A percentile compares a stretch with the other conserved stretches of the same genome.
Evolutionary conservation across 257 asterid species (phyloP).

Genomic region (Craterostigma plantagineum): DNA sequence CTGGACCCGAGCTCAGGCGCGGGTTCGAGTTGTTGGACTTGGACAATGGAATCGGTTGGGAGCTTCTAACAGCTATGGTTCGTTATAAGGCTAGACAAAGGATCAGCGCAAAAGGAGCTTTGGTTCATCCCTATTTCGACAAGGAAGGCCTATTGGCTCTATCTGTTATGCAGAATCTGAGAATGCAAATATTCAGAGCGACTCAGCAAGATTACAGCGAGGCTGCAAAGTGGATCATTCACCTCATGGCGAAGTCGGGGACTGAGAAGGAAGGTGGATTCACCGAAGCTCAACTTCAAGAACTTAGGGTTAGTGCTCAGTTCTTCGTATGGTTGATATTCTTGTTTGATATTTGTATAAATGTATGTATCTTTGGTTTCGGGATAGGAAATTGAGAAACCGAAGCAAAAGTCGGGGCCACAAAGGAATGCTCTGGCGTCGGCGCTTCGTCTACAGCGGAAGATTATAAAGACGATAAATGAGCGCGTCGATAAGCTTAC

Average conservation of each 20-base stretch:
- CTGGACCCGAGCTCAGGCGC: conserved; percentile 51
- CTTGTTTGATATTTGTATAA: neutral
- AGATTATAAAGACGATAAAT: conserved; percentile 34
- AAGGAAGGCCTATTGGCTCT: conserved; percentile 71
- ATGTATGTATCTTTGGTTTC: conserved; percentile 3
- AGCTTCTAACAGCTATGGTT: conserved; percentile 75
- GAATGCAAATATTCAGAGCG: conserved; percentile 60
- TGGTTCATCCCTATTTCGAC: conserved; percentile 89
- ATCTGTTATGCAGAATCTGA: conserved; percentile 73
- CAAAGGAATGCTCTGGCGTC: conserved; percentile 84
- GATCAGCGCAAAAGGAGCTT: conserved; percentile 67
- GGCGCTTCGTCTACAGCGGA: conserved; percentile 59
- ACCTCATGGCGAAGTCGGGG: conserved; percentile 87
- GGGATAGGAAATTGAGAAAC: conserved; percentile 53
- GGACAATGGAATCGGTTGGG: conserved; percentile 93
- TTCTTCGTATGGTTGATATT: neutral
- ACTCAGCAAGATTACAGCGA: conserved; percentile 82
- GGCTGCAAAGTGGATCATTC: conserved; percentile 63
- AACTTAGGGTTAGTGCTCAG: conserved; percentile 44
- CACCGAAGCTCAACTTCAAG: conserved; percentile 90
- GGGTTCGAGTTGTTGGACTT: conserved; percentile 79
- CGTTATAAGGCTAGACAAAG: conserved; percentile 82
- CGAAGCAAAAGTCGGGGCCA: conserved; percentile 31
- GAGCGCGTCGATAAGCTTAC: conserved; percentile 4
- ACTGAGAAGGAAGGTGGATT: conserved; percentile 82